Base-by-base conservation (phyloP, 2,329 filamentous ascomycete species). In the Colletotrichum brevisporum region DNA sequence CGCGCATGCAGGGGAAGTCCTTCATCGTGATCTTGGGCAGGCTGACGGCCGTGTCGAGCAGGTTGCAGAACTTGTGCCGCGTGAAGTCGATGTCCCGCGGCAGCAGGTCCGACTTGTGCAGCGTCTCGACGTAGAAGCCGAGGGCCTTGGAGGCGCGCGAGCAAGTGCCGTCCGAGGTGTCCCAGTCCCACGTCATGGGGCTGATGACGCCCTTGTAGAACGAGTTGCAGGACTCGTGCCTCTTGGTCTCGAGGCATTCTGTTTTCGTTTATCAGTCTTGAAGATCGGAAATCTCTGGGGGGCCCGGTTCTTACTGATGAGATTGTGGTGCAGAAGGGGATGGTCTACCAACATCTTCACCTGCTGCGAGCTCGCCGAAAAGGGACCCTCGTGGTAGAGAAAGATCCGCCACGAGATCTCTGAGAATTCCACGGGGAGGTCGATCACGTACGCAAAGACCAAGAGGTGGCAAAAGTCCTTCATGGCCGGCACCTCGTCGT, bases 371-470 rank as follows among this genome's bases (percentile, higher is more conserved):
- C 26, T 51, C 31, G 61, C 41, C 36, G 39, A 65, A 41, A 73
- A 61, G n/a, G 71, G 61, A 12, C 71, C 71, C 43, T 72, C 45
- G 21, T 72, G 70, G 31, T 64, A 48, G 4, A 73, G 61, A 4
- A 73, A 69, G 10, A 73, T 59, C 16, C 61, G 62, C 70, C 71
- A 72, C 5, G 67, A 67, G 36, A 72, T 51, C 8, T 70, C 70
- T 6, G 66, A 63, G 21, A 73, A 72, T n/a, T 71, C 63, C 6
- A 60, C 39, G 6, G 56, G 63, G 15, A 73, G 63, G 26, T 72
- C 59, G 24, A 69, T 48, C 15, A 71, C 70, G 53, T 73, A 72
- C 5, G 70, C 69, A 18, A 73, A 72, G 16, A 73, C 63, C 18
- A 73, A 13, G 13, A 73, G 47, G 43, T 66, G 63, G 31, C 71